These are phyloP conservation scores for Singerocomus rubriflavus DNA, from an alignment of 1,284 basidiomycete species.

Conservation along the genomic window DNA sequence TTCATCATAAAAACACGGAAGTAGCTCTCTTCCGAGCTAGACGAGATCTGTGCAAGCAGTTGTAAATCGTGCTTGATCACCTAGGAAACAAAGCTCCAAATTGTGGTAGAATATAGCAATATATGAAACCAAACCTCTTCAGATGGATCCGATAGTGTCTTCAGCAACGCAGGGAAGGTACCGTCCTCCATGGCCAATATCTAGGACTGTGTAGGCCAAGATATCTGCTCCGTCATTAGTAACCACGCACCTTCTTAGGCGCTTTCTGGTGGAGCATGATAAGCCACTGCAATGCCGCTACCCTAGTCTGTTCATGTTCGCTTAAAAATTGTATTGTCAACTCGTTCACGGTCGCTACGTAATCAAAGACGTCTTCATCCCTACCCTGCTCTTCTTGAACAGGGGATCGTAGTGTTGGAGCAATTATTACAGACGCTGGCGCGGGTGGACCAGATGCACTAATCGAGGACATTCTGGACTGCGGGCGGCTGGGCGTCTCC, in stretches of 20 bases:
- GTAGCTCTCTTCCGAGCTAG: constrained; percentile 90
- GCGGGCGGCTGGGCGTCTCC: constrained; percentile 46
- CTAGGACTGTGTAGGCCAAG: constrained; percentile 37
- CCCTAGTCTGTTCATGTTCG: constrained; percentile 94
- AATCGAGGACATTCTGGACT: constrained; percentile 50
- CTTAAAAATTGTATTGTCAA: constrained; percentile 93
- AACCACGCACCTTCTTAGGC: constrained; percentile 74
- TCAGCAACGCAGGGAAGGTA: constrained; percentile 92
- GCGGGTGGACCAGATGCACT: constrained; percentile 31
- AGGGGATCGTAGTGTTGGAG: constrained; percentile 30
- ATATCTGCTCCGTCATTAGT: background rate
- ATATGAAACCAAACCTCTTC: constrained; percentile 66
- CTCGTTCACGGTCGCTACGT: constrained; percentile 88
- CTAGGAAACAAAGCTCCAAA: constrained; percentile 34
- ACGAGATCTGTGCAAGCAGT: constrained; percentile 94
- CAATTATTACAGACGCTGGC: constrained; percentile 8
- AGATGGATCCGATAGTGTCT: constrained; percentile 94
- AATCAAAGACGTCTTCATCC: constrained; percentile 85
- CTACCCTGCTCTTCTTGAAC: constrained; percentile 36
- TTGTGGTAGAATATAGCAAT: background rate
- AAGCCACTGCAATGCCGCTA: constrained; percentile 96
- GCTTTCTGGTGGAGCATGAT: constrained; percentile 99
- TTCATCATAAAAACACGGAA: constrained; percentile 97
- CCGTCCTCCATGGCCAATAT: constrained; percentile 96
- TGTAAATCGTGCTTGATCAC: constrained; percentile 96